Percentiles rank a stretch among this genome's conserved stretches.
These are phyloP conservation scores for Fragosphaeria purpurea DNA, from an alignment of 2,329 filamentous ascomycete species.

Conservation along the genomic window DNA sequence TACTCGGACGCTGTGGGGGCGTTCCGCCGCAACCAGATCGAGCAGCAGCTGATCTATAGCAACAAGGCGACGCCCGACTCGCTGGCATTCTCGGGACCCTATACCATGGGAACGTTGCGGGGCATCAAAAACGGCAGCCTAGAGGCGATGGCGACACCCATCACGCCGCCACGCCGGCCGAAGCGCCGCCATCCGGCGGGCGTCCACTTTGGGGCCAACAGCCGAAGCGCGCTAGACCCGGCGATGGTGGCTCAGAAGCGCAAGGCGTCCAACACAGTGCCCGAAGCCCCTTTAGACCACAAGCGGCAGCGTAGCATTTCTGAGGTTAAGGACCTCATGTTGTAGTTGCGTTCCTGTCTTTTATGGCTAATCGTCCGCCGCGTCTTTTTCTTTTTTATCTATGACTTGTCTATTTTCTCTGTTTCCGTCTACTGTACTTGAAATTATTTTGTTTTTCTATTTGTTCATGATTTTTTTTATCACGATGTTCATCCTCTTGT, in stretches of 20 bases:
- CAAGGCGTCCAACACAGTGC: conserved; percentile 34
- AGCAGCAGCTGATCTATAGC: conserved; percentile 49
- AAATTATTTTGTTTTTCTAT: too few species aligned
- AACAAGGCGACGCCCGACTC: conserved; percentile 53
- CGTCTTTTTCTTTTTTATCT: not conserved
- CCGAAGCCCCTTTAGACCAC: conserved; percentile 30
- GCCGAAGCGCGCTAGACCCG: conserved; percentile 40
- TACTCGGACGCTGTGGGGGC: conserved; percentile 61
- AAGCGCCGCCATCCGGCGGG: conserved; percentile 28
- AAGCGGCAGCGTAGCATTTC: conserved; percentile 51
- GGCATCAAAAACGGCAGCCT: conserved; percentile 58
- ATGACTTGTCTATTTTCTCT: not conserved
- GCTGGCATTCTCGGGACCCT: conserved; percentile 50
- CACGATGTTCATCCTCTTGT: too few species aligned
- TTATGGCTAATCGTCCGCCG: too few species aligned
- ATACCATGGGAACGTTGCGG: conserved; percentile 49
- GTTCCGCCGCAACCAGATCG: conserved; percentile 61
- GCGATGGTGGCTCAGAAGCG: conserved; percentile 37
- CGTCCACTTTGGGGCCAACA: conserved; percentile 23
- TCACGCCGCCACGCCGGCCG: conserved; percentile 55
- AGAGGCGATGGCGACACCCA: conserved; percentile 54
- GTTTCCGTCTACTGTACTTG: too few species aligned
- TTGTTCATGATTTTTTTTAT: too few species aligned
- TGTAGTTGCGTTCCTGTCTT: conserved; percentile 1
- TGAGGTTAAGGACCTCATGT: conserved; percentile 35